A percentile compares a stretch with the other conserved stretches of the same genome.
phyloP scores from a whole-genome alignment of 2,329 filamentous ascomycete species.

The Monosporascus sp. region DNA sequence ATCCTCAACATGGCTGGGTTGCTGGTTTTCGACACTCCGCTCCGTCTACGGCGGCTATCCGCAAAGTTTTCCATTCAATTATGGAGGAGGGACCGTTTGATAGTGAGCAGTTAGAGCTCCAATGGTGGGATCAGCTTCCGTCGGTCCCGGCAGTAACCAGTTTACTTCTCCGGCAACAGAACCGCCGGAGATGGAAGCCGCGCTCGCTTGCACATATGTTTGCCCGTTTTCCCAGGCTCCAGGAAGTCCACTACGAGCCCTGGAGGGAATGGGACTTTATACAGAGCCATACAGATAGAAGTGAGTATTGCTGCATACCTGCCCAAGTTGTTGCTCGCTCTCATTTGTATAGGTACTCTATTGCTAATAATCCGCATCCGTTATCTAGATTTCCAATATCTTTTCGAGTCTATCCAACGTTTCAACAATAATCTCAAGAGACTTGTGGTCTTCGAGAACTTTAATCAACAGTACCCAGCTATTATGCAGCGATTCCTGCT shows the following conservation, averaged over 20 bases:
- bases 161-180: conserved; percentile 28
- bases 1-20: conserved; percentile 19
- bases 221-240: conserved; percentile 23
- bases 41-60: conserved; percentile 9
- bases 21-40: conserved; percentile 10
- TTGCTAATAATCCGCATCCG: too few relatives aligned
- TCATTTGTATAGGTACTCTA: not conserved
- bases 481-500: conserved; percentile 4
- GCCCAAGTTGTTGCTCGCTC: not conserved
- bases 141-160: conserved; percentile 22
- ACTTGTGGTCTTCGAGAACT: conserved; percentile 26
- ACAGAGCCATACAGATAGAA: conserved; percentile 2
- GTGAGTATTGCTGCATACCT: not conserved
- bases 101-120: conserved; percentile 12
- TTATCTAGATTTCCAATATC: not conserved
- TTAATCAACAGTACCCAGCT: conserved; percentile 25
- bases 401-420: conserved; percentile 3
- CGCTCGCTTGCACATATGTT: conserved; percentile 23
- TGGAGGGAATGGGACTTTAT: conserved; percentile 22
- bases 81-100: conserved; percentile 19
- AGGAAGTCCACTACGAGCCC: conserved; percentile 27
- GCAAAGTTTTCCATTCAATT: conserved; percentile 16
- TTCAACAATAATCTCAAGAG: conserved; percentile 1
- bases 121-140: conserved; percentile 23
- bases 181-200: conserved; percentile 25